These are phyloP conservation scores for Curvularia lunata DNA, from an alignment of 2,329 filamentous ascomycete species.

Conservation along the genomic window DNA sequence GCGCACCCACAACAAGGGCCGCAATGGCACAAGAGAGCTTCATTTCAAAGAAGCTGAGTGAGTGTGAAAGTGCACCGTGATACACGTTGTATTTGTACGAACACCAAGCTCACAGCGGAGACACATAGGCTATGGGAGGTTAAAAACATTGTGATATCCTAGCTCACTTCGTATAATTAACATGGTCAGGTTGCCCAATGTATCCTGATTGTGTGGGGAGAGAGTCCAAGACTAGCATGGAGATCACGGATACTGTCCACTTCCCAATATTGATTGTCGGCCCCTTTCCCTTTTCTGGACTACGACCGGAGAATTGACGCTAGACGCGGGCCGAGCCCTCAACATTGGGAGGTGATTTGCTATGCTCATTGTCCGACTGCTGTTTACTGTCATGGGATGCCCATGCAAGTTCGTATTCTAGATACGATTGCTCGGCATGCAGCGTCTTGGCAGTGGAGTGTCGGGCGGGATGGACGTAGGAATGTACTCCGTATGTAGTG, in stretches of 20 bases:
- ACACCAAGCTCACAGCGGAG: constrained; percentile 7
- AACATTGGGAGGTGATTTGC: not conserved
- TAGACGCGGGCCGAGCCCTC: not conserved
- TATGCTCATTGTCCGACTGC: not conserved
- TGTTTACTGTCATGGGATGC: not conserved
- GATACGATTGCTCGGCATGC: not conserved
- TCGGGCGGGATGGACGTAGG: no score
- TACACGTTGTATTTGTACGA: constrained; percentile 6
- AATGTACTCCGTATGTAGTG: no score
- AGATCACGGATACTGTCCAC: constrained; percentile 7
- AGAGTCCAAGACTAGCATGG: constrained; percentile 8
- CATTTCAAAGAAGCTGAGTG: not conserved
- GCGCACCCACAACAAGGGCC: constrained; percentile 11
- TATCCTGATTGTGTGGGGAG: not conserved
- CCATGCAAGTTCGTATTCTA: not conserved
- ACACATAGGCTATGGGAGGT: not conserved
- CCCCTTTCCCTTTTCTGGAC: constrained; percentile 2
- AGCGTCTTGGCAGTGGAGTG: not conserved
- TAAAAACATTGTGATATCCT: not conserved
- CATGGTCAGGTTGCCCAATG: constrained; percentile 2
- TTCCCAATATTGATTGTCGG: constrained; percentile 8
- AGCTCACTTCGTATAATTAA: constrained; percentile 9
- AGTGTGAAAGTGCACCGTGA: not conserved
- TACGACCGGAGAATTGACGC: not conserved
- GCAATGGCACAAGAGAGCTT: constrained; percentile 6